Percentiles rank a stretch among this genome's conserved stretches.
Evolutionary conservation across 2,329 filamentous ascomycete genomes (phyloP).

Genomic region (Dothistroma pini): DNA sequence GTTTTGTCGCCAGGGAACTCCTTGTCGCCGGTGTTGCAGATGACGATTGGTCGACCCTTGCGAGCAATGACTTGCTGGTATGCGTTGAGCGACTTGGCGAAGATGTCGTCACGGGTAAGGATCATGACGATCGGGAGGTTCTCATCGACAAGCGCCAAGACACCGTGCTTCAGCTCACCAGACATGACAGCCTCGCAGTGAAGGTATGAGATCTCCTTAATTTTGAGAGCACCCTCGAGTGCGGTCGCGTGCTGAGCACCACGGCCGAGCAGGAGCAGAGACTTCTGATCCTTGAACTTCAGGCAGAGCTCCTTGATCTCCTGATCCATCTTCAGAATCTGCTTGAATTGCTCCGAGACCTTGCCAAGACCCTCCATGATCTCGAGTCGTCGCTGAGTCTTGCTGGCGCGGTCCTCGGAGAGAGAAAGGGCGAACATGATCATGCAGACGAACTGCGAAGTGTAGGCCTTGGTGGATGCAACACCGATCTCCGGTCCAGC

Average conservation of each 20-base stretch:
- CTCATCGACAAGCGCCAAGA: slow-evolving; percentile 94
- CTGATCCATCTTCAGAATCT: slow-evolving; percentile 86
- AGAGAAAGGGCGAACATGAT: slow-evolving; percentile 98
- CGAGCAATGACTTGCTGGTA: slow-evolving; percentile 99
- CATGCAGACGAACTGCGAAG: slow-evolving; percentile 99
- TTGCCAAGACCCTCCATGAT: slow-evolving; percentile 91
- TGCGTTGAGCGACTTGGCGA: slow-evolving; percentile 98
- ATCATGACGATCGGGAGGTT: slow-evolving; percentile 99
- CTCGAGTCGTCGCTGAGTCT: slow-evolving; percentile 84
- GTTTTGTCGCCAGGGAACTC: slow-evolving; percentile 87
- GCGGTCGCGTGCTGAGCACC: slow-evolving; percentile 97
- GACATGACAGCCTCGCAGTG: slow-evolving; percentile 99
- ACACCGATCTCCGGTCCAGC: slow-evolving; percentile 98
- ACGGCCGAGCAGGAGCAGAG: slow-evolving; percentile 84
- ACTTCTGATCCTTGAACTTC: slow-evolving; percentile 98
- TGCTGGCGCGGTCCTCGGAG: slow-evolving; percentile 93
- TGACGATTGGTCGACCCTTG: slow-evolving; percentile 93
- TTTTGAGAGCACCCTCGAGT: slow-evolving; percentile 95
- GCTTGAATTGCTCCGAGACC: slow-evolving; percentile 86
- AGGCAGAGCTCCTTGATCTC: slow-evolving; percentile 92
- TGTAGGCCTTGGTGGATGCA: slow-evolving; percentile 98
- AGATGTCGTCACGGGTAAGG: slow-evolving; percentile 89
- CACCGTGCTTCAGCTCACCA: slow-evolving; percentile 98
- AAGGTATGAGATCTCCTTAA: slow-evolving; percentile 99
- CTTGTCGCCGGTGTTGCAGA: slow-evolving; percentile 86